phyloP scores from a whole-genome alignment of 1,284 basidiomycete genomes.

The Neonothopanus nambi region DNA sequence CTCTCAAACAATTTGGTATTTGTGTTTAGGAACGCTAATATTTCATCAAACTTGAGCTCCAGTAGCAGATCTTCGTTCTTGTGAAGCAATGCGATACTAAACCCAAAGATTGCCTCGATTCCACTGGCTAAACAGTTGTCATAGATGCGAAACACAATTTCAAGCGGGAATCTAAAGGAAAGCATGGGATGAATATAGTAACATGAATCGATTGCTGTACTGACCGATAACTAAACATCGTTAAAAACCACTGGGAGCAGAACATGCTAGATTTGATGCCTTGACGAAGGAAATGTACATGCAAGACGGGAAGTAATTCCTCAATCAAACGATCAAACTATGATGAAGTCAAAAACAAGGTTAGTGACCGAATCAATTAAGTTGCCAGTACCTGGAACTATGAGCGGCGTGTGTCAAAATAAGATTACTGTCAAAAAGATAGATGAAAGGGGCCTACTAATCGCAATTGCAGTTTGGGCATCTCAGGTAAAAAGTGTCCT shows the following conservation, averaged over 20 bases:
- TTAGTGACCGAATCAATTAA: not conserved
- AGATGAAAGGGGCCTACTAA: slow-evolving; percentile 54
- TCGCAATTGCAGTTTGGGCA: slow-evolving; percentile 94
- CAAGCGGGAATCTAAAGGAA: slow-evolving; percentile 80
- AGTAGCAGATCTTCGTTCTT: slow-evolving; percentile 86
- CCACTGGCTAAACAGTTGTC: slow-evolving; percentile 95
- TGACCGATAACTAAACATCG: slow-evolving; percentile 30
- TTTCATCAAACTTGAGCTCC: slow-evolving; percentile 85
- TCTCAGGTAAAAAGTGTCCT: slow-evolving; percentile 96
- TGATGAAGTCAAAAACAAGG: not conserved
- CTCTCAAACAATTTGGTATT: slow-evolving; percentile 69
- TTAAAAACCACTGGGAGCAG: slow-evolving; percentile 97
- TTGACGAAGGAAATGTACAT: slow-evolving; percentile 89
- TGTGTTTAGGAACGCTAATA: slow-evolving; percentile 79
- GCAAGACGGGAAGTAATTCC: slow-evolving; percentile 87
- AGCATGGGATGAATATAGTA: not conserved
- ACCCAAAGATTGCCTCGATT: slow-evolving; percentile 95
- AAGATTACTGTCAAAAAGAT: slow-evolving; percentile 2
- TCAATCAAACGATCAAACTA: slow-evolving; percentile 94
- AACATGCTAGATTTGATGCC: slow-evolving; percentile 98
- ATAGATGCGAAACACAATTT: slow-evolving; percentile 93
- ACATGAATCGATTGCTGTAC: not conserved
- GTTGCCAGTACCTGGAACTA: slow-evolving; percentile 45
- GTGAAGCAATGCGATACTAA: slow-evolving; percentile 85
- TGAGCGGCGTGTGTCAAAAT: slow-evolving; percentile 12